A percentile compares a stretch with the other conserved stretches of the same genome.
Conservation (phyloP, 176 grass and related monocot genomes). For the Raddia distichophylla region DNA sequence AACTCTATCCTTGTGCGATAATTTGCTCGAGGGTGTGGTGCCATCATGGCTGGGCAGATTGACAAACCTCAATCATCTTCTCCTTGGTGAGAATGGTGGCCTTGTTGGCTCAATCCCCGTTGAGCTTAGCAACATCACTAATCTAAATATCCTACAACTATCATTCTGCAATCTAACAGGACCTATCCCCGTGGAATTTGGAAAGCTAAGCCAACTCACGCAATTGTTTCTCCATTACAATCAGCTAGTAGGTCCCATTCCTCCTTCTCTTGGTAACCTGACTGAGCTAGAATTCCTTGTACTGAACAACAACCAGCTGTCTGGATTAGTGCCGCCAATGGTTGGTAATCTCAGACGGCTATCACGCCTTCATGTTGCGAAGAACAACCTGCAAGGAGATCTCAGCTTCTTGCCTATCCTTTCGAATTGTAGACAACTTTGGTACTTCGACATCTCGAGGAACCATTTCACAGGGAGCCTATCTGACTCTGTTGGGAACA, state of each 20-base stretch:
- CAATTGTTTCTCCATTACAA: neutral
- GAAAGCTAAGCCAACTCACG: neutral
- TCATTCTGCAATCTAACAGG: neutral
- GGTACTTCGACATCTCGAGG: neutral
- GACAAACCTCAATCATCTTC: neutral
- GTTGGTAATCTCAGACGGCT: neutral
- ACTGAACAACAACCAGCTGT: neutral
- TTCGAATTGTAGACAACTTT: constrained; percentile 12
- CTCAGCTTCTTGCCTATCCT: constrained; percentile 11
- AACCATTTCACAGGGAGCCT: constrained; percentile 1
- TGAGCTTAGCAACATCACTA: constrained; percentile 15
- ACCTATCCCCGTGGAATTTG: neutral
- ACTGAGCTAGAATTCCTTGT: neutral
- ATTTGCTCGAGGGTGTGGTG: constrained; percentile 1
- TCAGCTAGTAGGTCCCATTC: neutral
- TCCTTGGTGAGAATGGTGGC: neutral
- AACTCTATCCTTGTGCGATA: neutral
- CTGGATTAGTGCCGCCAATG: neutral
- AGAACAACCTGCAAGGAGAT: neutral
- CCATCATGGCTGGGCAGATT: constrained; percentile 28
- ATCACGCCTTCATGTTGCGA: too few species aligned
- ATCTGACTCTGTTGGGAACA: neutral
- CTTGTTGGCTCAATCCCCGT: neutral
- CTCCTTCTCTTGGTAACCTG: neutral
- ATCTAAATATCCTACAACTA: neutral